Base-by-base conservation (phyloP, 176 grass and related monocot genomes). In the Oropetium thomaeum region DNA sequence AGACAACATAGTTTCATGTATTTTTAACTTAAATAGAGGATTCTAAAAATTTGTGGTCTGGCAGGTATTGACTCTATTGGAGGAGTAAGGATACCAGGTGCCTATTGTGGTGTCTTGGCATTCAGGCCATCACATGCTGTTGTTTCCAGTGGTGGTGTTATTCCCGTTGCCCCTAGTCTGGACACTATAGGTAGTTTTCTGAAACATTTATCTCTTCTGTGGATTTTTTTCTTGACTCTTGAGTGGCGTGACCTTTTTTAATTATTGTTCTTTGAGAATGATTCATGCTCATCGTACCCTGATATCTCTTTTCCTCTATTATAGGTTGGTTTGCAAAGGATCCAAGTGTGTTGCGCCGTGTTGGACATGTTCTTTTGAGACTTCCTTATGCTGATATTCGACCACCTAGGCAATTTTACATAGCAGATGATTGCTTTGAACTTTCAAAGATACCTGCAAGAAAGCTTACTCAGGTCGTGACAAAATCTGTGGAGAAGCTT, bases 351-450 rank as follows among this genome's bases (percentile, higher is more conserved):
- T 70, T 99, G 85, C 96, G 84, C 47, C 89, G 92, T 68, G 92
- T 95, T 71, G 82, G 84, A 28, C 84, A 99, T 88, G 52, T 92
- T 70, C 76, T 99, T 73, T 53, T 99, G 40, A 86, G 85, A 65
- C 82, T 95, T 78, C 85, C 89, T 79, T 95, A 92, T 79, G 79
- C 87, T 62, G 88, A 86, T 81, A 78, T 67, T 71, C 87, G 58
- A 26, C 89, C 86, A 79, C 92, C 96, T 15, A 88, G 92, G 79
- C 76, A 76, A 69, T 89, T 99, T 74, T 76, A 90, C 38, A 90
- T 99, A 75, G 89, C 92, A 67, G 96, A 92, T 76, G 92, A 99
- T 82, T 92, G 84, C 74, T 99, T 99, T 92, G 89, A 85, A 72
- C 72, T 92, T 58, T 89, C 86, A 48, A 99, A 95, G 80, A 77